These are phyloP conservation scores for Bimuria novae-zelandiae DNA, from an alignment of 2,329 filamentous ascomycete genomes.

Conservation along the genomic window DNA sequence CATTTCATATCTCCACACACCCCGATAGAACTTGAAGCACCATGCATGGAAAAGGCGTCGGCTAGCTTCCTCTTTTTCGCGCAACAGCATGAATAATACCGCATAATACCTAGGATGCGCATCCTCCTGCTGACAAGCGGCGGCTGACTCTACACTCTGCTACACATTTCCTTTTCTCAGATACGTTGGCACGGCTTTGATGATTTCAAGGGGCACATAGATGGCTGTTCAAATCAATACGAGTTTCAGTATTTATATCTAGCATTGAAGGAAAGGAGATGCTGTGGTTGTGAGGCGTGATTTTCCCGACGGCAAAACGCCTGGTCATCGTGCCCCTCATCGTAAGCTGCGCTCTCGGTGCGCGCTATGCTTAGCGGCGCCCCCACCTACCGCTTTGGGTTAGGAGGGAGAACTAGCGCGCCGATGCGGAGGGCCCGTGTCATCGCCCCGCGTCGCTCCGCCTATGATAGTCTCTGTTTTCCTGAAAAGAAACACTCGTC, in stretches of 20 bases:
- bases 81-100: neutral
- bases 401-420: neutral
- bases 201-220: constrained; percentile 7
- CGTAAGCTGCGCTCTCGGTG: neutral
- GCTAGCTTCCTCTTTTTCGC: neutral
- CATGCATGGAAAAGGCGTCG: constrained; percentile 19
- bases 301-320: too few relatives aligned
- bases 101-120: constrained; percentile 12
- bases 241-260: too few relatives aligned
- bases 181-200: neutral
- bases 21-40: constrained; percentile 5
- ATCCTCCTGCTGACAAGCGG: neutral
- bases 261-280: too few relatives aligned
- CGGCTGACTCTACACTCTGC: neutral
- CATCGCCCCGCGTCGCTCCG: neutral
- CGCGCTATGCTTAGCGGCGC: neutral
- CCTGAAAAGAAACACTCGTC: constrained; percentile 14
- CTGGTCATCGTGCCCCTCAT: neutral
- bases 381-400: constrained; percentile 11
- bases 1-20: neutral
- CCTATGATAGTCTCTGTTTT: constrained; percentile 32
- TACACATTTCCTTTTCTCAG: neutral
- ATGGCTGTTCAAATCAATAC: neutral
- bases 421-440: constrained; percentile 6
- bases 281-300: too few relatives aligned